These are phyloP conservation scores for Cercospora citrullina DNA, from an alignment of 2,329 filamentous ascomycete species.

Conservation along the genomic window DNA sequence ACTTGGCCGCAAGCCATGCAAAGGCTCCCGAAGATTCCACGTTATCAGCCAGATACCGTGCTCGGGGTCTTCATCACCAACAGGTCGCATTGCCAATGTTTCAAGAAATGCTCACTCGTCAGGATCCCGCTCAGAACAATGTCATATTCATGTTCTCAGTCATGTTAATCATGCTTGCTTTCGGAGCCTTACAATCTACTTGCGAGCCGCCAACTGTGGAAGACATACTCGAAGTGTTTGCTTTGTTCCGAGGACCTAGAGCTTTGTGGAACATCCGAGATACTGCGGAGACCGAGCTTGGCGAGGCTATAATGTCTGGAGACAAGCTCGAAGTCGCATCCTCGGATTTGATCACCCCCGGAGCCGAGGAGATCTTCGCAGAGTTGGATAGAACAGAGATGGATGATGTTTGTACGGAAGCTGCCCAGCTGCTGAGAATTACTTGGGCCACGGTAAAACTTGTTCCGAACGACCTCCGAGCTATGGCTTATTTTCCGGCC, in stretches of 20 bases:
- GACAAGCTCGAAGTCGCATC: slow-evolving; percentile 9
- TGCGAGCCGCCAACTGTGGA: slow-evolving; percentile 26
- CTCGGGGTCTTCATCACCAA: slow-evolving; percentile 34
- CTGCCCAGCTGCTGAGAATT: slow-evolving; percentile 13
- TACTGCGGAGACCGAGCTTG: slow-evolving; percentile 18
- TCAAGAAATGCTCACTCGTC: slow-evolving; percentile 25
- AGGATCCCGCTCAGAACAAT: slow-evolving; percentile 18
- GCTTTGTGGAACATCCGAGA: slow-evolving; percentile 25
- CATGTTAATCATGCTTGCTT: slow-evolving; percentile 33
- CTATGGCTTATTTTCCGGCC: slow-evolving; percentile 30
- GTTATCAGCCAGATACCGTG: slow-evolving; percentile 26
- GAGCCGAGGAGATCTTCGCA: slow-evolving; percentile 2
- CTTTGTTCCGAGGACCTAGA: slow-evolving; percentile 29
- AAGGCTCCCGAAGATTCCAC: not conserved
- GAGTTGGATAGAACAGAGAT: slow-evolving; percentile 12
- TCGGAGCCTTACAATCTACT: slow-evolving; percentile 29
- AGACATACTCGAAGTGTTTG: slow-evolving; percentile 32
- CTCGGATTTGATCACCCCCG: slow-evolving; percentile 2
- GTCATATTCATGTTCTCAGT: slow-evolving; percentile 31
- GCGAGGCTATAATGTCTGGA: slow-evolving; percentile 21
- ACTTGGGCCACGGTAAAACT: slow-evolving; percentile 13
- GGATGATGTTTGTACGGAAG: slow-evolving; percentile 16
- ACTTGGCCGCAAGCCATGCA: slow-evolving; percentile 11
- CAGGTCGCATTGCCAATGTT: slow-evolving; percentile 31
- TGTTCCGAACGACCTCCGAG: slow-evolving; percentile 22